Percentiles rank a stretch among this genome's conserved stretches.
These are phyloP conservation scores for Catenaria anguillulae DNA, from an alignment of 371 early-diverging fungal species.

Conservation along the genomic window DNA sequence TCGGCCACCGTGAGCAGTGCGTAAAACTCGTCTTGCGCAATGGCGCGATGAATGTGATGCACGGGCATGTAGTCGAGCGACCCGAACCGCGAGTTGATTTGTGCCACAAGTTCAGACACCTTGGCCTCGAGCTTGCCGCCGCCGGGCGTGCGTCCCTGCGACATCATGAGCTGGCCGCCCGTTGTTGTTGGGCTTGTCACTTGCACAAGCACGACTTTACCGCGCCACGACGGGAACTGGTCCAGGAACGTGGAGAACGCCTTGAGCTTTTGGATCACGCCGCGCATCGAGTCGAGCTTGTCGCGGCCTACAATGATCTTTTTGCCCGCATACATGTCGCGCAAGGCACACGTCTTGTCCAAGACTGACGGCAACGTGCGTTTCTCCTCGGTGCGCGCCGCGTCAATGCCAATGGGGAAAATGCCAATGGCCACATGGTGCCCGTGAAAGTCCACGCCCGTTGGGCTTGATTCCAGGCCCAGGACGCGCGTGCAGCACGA, in stretches of 20 bases:
- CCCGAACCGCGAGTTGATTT: conserved; percentile 89
- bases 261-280: conserved; percentile 89
- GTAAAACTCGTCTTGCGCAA: conserved; percentile 85
- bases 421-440: conserved; percentile 65
- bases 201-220: conserved; percentile 77
- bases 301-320: conserved; percentile 94
- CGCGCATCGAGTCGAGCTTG: conserved; percentile 96
- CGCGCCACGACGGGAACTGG: conserved; percentile 74
- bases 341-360: conserved; percentile 56
- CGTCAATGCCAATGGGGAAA: conserved; percentile 96
- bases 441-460: conserved; percentile 61
- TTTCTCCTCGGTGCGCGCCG: conserved; percentile 17
- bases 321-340: conserved; percentile 79
- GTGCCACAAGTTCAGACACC: conserved; percentile 73
- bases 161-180: conserved; percentile 13
- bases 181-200: conserved; percentile 33
- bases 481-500: conserved; percentile 17
- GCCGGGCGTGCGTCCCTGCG: background rate
- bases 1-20: conserved; percentile 90
- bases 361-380: conserved; percentile 27
- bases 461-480: conserved; percentile 25
- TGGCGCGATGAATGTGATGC: conserved; percentile 86
- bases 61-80: conserved; percentile 87
- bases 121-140: conserved; percentile 50
- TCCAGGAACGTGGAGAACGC: conserved; percentile 86